Evolutionary conservation across 208 protist species (phyloP).

Genomic region (Acanthamoeba lugdunensis): DNA sequence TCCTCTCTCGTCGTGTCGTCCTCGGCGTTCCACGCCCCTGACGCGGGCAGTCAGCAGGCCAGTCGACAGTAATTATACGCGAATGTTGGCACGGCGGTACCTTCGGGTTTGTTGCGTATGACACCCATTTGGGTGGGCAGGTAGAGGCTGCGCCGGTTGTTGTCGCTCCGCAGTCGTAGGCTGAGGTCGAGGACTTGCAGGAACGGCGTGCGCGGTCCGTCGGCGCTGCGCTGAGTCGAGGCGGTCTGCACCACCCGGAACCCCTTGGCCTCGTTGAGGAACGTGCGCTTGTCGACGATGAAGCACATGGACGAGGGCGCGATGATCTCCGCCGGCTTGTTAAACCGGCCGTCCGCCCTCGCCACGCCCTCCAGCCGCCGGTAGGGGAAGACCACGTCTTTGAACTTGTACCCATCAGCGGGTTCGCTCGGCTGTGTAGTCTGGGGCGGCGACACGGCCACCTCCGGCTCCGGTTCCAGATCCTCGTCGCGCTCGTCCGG

Average conservation of each 20-base stretch:
- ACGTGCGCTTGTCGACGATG: conserved; percentile 25
- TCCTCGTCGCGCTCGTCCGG: neutral
- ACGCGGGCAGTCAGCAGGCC: neutral
- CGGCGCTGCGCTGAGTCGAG: neutral
- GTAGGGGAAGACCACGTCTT: conserved; percentile 22
- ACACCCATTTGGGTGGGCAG: conserved; percentile 3
- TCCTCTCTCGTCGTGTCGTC: conserved; percentile 39
- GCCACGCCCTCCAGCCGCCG: conserved; percentile 30
- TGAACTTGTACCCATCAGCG: neutral
- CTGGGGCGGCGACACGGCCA: neutral
- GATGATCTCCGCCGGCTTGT: conserved; percentile 4
- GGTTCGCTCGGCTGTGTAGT: neutral
- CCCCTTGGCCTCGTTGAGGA: neutral
- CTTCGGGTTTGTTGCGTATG: neutral
- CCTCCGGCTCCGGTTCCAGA: neutral
- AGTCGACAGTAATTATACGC: neutral
- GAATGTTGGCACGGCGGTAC: neutral
- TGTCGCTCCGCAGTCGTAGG: neutral
- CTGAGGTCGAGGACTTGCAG: conserved; percentile 39
- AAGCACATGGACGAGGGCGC: conserved; percentile 48
- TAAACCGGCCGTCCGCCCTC: neutral
- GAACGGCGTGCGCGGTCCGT: neutral
- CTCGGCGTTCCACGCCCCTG: neutral
- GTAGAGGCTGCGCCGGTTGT: neutral
- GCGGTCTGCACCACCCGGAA: neutral